Evolutionary conservation across 768 basidiomycete genomes (phyloP).

Genomic region (Trametes cingulata): DNA sequence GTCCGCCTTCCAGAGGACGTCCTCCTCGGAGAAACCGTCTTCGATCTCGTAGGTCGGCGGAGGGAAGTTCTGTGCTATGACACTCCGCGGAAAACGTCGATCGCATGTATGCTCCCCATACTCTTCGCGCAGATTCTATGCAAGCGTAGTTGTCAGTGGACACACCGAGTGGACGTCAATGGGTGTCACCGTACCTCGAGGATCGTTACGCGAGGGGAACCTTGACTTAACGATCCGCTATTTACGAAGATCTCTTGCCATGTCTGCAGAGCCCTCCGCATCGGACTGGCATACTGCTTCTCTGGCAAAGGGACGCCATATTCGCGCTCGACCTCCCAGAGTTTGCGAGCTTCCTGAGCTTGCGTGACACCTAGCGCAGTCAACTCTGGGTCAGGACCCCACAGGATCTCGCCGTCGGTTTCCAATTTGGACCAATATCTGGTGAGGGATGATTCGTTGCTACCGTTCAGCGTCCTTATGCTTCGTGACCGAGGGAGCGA

Average conservation of each 20-base stretch:
- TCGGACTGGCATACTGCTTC: constrained; percentile 61
- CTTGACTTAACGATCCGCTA: constrained; percentile 11
- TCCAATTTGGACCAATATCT: constrained; percentile 66
- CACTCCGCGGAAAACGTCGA: constrained; percentile 50
- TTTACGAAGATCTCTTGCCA: constrained; percentile 51
- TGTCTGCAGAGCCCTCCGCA: constrained; percentile 62
- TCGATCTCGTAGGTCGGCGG: constrained; percentile 51
- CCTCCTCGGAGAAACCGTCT: constrained; percentile 58
- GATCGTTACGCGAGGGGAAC: constrained; percentile 40
- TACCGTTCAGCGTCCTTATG: background rate
- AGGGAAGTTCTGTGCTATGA: constrained; percentile 52
- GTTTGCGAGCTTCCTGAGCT: constrained; percentile 44
- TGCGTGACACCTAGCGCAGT: constrained; percentile 59
- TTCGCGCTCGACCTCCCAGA: constrained; percentile 46
- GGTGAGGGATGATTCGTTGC: background rate
- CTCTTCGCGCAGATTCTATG: constrained; percentile 66
- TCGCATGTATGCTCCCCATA: constrained; percentile 75
- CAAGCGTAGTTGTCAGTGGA: background rate
- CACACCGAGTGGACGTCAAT: background rate
- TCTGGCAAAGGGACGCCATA: constrained; percentile 50
- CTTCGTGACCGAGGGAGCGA: constrained; percentile 2
- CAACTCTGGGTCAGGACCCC: constrained; percentile 76
- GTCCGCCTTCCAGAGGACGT: constrained; percentile 58
- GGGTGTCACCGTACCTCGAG: constrained; percentile 48
- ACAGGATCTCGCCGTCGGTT: constrained; percentile 63